Conservation (phyloP, 768 basidiomycete genomes). For the Russula ochroleuca region DNA sequence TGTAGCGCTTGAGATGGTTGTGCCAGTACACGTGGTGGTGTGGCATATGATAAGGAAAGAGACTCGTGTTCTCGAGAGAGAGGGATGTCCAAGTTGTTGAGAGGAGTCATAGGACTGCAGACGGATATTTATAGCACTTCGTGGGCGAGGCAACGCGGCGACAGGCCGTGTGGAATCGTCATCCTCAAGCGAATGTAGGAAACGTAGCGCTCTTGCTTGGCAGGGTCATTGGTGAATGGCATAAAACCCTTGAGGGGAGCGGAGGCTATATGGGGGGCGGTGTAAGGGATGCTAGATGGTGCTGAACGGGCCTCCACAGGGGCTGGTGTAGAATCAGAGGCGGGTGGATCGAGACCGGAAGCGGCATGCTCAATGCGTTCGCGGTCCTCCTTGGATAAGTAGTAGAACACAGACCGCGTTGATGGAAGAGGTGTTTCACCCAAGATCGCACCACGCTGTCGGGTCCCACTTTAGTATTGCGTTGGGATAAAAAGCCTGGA, state of each 20-base stretch:
- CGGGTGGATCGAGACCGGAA: conserved; percentile 29
- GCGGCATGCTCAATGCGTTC: conserved; percentile 72
- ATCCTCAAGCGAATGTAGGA: conserved; percentile 68
- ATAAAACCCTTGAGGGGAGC: conserved; percentile 87
- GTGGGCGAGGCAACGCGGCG: background rate
- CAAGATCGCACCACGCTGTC: conserved; percentile 72
- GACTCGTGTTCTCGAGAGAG: too few relatives aligned
- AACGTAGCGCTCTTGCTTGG: conserved; percentile 81
- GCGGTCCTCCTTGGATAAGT: conserved; percentile 85
- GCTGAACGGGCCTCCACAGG: conserved; percentile 31
- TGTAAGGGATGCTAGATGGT: conserved; percentile 37
- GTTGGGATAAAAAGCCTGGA: too few relatives aligned
- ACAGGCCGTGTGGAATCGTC: conserved; percentile 13
- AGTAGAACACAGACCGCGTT: conserved; percentile 88
- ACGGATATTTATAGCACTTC: conserved; percentile 7
- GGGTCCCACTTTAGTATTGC: background rate
- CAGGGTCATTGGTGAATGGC: conserved; percentile 72
- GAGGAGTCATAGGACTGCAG: background rate
- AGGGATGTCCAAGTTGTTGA: background rate
- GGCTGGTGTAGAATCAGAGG: conserved; percentile 33
- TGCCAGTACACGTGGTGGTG: background rate
- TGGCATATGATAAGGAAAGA: background rate
- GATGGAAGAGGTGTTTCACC: conserved; percentile 75
- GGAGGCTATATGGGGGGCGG: conserved; percentile 75
- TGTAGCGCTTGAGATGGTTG: background rate